Percentiles rank a stretch among this genome's conserved stretches.
phyloP scores from a whole-genome alignment of 2,329 filamentous ascomycete genomes.

The Rhytidhysteron rufulum region DNA sequence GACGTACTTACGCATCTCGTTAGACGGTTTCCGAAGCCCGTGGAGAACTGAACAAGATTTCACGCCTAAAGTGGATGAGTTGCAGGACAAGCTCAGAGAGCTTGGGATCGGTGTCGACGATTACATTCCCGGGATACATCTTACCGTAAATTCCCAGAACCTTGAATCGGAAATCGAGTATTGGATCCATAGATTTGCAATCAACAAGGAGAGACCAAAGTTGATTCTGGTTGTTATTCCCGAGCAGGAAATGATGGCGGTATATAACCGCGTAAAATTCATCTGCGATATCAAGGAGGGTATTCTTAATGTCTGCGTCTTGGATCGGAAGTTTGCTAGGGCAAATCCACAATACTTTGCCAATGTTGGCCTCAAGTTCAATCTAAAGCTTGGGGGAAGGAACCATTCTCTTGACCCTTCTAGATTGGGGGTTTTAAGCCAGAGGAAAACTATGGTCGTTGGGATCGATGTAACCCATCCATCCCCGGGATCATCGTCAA shows the following conservation, averaged over 20 bases:
- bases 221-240: constrained; percentile 8
- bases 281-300: constrained; percentile 8
- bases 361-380: constrained; percentile 55
- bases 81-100: no score
- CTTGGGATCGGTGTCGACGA: no score
- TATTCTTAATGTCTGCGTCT: constrained; percentile 9
- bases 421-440: constrained; percentile 53
- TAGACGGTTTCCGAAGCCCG: no score
- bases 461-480: constrained; percentile 89
- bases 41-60: no score
- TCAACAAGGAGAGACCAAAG: constrained; percentile 55
- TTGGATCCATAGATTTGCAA: no score
- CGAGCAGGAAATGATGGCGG: constrained; percentile 6
- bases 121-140: no score
- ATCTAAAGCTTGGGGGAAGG: constrained; percentile 41
- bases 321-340: constrained; percentile 33
- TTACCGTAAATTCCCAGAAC: no score
- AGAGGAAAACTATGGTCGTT: constrained; percentile 74
- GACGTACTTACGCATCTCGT: no score
- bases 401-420: constrained; percentile 56
- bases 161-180: no score
- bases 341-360: constrained; percentile 34
- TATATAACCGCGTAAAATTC: constrained; percentile 9
- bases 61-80: no score
- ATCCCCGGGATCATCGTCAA: constrained; percentile 56